Conservation (phyloP, 2,329 filamentous ascomycete species). For the Dryadomyces quercus-mongolicae region DNA sequence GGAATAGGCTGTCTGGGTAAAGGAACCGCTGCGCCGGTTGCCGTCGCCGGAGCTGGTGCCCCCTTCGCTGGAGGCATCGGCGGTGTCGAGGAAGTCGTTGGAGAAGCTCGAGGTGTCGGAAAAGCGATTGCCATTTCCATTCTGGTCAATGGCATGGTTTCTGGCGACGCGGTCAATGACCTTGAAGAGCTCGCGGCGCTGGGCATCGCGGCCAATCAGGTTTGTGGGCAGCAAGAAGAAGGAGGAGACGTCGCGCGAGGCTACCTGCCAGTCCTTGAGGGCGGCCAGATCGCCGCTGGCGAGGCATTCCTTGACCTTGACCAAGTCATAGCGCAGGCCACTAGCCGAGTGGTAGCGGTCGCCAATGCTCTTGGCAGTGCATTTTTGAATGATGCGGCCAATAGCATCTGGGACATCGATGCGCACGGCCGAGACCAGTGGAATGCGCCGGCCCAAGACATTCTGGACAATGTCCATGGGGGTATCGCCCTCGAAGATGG, state of each 20-base stretch:
- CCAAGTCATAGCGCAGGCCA: constrained; percentile 71
- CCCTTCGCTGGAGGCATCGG: constrained; percentile 47
- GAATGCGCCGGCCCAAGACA: constrained; percentile 68
- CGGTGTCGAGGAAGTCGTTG: constrained; percentile 33
- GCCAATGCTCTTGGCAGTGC: constrained; percentile 76
- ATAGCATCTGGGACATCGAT: constrained; percentile 77
- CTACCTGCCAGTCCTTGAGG: constrained; percentile 64
- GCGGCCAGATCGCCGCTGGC: constrained; percentile 61
- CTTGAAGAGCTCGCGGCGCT: constrained; percentile 56
- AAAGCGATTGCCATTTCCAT: constrained; percentile 29
- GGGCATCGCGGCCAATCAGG: constrained; percentile 69
- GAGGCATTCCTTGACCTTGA: constrained; percentile 61
- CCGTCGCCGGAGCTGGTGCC: constrained; percentile 42
- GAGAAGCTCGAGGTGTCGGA: constrained; percentile 44
- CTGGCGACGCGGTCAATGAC: constrained; percentile 67
- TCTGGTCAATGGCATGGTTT: constrained; percentile 41
- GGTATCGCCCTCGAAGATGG: constrained; percentile 66
- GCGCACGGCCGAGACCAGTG: constrained; percentile 62
- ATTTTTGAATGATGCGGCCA: constrained; percentile 75
- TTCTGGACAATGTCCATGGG: constrained; percentile 87
- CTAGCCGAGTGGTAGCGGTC: constrained; percentile 86
- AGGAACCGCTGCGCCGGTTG: constrained; percentile 34
- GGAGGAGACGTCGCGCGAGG: constrained; percentile 76
- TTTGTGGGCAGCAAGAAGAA: constrained; percentile 76
- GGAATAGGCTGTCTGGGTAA: constrained; percentile 21